These are phyloP conservation scores for Chytriomyces sp. DNA, from an alignment of 192 early-diverging fungal species.

Conservation along the genomic window DNA sequence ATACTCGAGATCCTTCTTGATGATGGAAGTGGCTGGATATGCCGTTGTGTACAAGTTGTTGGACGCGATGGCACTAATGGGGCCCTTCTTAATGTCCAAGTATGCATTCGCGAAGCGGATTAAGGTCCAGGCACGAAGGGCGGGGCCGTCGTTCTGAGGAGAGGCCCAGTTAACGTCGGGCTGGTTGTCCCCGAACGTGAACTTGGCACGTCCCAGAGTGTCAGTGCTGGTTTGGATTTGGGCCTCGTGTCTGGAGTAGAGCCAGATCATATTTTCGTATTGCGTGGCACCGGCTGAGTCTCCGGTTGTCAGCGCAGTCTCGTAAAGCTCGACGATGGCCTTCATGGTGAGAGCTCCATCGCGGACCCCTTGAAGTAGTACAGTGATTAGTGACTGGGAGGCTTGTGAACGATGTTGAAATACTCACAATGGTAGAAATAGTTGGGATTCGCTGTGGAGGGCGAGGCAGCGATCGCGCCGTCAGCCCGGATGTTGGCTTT, in stretches of 20 bases:
- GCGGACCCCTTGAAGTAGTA: too few relatives aligned
- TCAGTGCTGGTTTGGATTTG: too few relatives aligned
- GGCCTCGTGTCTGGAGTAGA: too few relatives aligned
- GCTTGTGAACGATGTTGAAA: not conserved
- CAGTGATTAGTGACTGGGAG: not conserved
- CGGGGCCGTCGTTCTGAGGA: constrained; percentile 71
- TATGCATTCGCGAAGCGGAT: constrained; percentile 47
- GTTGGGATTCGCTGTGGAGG: not conserved
- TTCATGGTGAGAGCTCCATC: too few relatives aligned
- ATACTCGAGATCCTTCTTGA: not conserved
- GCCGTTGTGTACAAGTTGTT: too few relatives aligned
- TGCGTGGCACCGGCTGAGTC: too few relatives aligned
- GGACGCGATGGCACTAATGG: constrained; percentile 28
- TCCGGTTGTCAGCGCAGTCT: not conserved
- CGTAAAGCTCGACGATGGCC: too few relatives aligned
- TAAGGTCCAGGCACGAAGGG: constrained; percentile 40
- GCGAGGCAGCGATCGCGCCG: not conserved
- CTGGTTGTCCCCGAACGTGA: constrained; percentile 50
- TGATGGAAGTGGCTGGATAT: constrained; percentile 1
- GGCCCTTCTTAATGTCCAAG: constrained; percentile 30
- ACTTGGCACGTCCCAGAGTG: constrained; percentile 67
- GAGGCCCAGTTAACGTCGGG: constrained; percentile 57
- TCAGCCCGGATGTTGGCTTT: not conserved
- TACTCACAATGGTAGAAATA: not conserved
- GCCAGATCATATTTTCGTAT: too few relatives aligned